These are phyloP conservation scores for Vanrija humicola DNA, from an alignment of 1,284 basidiomycete species.

Conservation along the genomic window DNA sequence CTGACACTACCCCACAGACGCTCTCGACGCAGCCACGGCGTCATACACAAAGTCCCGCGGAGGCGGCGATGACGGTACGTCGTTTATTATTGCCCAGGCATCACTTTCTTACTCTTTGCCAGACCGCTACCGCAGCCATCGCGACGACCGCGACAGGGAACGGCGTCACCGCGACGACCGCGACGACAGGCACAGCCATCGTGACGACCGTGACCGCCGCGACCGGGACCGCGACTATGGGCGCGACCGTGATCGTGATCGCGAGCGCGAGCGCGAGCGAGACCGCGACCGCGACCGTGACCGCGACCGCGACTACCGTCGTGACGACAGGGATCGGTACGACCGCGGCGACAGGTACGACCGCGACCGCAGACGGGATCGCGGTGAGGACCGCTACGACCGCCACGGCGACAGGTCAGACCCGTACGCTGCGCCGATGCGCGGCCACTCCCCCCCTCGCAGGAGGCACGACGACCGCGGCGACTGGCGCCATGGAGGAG, in stretches of 20 bases:
- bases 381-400: slow-evolving; percentile 11
- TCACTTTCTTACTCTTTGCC: background rate
- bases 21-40: slow-evolving; percentile 28
- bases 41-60: slow-evolving; percentile 22
- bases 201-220: slow-evolving; percentile 4
- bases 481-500: slow-evolving; percentile 24
- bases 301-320: slow-evolving; percentile 13
- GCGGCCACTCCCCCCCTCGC: slow-evolving; percentile 1
- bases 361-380: slow-evolving; percentile 5
- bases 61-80: slow-evolving; percentile 15
- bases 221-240: slow-evolving; percentile 8
- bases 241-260: slow-evolving; percentile 3
- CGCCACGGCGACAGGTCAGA: slow-evolving; percentile 15
- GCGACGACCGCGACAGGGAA: slow-evolving; percentile 11
- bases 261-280: background rate
- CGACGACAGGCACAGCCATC: slow-evolving; percentile 3
- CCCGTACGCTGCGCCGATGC: slow-evolving; percentile 22
- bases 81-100: background rate
- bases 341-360: background rate
- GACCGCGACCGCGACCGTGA: slow-evolving; percentile 6
- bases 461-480: slow-evolving; percentile 39
- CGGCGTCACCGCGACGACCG: slow-evolving; percentile 7
- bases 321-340: slow-evolving; percentile 1
- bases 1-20: slow-evolving; percentile 16
- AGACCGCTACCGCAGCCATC: slow-evolving; percentile 21